Percentiles rank a stretch among this genome's conserved stretches.
phyloP scores from a whole-genome alignment of 108 stramenopile species.

The Hondaea fermentalgiana region DNA sequence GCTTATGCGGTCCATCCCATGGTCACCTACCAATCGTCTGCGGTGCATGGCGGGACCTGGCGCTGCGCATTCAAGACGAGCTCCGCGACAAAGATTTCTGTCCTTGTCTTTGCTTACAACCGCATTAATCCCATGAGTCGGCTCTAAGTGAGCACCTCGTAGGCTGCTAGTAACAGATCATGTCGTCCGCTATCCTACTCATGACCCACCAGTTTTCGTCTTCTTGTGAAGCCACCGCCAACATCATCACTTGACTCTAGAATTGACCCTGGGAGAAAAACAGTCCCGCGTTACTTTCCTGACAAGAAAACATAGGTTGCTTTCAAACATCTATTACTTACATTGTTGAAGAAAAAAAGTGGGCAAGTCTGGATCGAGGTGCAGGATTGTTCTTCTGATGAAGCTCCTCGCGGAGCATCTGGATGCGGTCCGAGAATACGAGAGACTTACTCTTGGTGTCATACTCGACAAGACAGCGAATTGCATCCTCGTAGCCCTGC shows the following conservation, averaged over 20 bases:
- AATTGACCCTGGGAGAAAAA: no score
- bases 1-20: neutral
- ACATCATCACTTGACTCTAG: no score
- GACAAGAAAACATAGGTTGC: no score
- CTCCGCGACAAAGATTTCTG: neutral
- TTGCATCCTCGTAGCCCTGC: neutral
- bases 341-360: neutral
- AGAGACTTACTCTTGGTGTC: neutral
- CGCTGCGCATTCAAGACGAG: neutral
- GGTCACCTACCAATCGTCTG: neutral
- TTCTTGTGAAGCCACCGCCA: no score
- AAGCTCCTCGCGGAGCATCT: neutral
- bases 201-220: neutral
- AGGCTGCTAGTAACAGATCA: neutral
- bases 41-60: constrained; percentile 7
- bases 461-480: constrained; percentile 12
- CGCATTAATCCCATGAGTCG: neutral
- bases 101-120: neutral
- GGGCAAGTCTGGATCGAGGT: neutral
- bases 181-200: neutral
- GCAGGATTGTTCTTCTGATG: neutral
- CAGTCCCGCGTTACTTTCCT: no score
- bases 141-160: neutral
- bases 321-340: no score
- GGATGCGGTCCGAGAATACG: neutral